Percentiles rank a stretch among this genome's conserved stretches.
These are phyloP conservation scores for Penstemon davidsonii DNA, from an alignment of 257 asterid genomes.

Conservation along the genomic window DNA sequence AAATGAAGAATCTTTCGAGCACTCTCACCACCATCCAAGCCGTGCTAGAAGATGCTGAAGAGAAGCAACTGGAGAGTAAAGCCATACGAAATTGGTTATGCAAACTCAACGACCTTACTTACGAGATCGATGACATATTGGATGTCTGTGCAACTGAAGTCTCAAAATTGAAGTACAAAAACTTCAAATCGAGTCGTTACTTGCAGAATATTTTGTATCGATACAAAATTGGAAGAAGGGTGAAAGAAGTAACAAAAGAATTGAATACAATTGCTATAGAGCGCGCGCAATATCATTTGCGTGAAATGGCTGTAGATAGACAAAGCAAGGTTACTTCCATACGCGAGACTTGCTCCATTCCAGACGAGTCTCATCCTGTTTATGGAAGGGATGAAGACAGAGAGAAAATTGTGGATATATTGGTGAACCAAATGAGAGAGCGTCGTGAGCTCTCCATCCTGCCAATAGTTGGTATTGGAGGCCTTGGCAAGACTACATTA, in stretches of 20 bases:
- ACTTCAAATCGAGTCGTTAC: background rate
- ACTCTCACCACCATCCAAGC: slow-evolving; percentile 33
- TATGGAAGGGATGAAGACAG: slow-evolving; percentile 34
- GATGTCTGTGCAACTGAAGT: slow-evolving; percentile 31
- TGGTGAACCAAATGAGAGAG: slow-evolving; percentile 25
- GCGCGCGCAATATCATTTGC: slow-evolving; percentile 24
- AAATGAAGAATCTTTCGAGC: slow-evolving; percentile 36
- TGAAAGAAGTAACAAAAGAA: slow-evolving; percentile 19
- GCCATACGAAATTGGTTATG: slow-evolving; percentile 27
- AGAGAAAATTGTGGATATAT: slow-evolving; percentile 30
- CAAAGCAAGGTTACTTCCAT: background rate
- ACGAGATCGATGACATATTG: slow-evolving; percentile 34
- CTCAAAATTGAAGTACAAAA: background rate
- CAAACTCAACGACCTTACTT: slow-evolving; percentile 30
- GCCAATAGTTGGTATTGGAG: slow-evolving; percentile 34
- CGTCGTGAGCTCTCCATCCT: slow-evolving; percentile 17
- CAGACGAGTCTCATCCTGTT: slow-evolving; percentile 23
- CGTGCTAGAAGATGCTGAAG: slow-evolving; percentile 37
- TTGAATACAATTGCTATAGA: slow-evolving; percentile 30
- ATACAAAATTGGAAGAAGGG: slow-evolving; percentile 26
- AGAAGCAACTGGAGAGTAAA: slow-evolving; percentile 20
- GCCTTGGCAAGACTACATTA: slow-evolving; percentile 24
- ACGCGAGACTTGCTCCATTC: slow-evolving; percentile 38
- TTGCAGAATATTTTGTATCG: background rate
- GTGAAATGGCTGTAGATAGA: background rate